phyloP scores from a whole-genome alignment of 192 early-diverging fungal species.

The Linnemannia schmuckeri region DNA sequence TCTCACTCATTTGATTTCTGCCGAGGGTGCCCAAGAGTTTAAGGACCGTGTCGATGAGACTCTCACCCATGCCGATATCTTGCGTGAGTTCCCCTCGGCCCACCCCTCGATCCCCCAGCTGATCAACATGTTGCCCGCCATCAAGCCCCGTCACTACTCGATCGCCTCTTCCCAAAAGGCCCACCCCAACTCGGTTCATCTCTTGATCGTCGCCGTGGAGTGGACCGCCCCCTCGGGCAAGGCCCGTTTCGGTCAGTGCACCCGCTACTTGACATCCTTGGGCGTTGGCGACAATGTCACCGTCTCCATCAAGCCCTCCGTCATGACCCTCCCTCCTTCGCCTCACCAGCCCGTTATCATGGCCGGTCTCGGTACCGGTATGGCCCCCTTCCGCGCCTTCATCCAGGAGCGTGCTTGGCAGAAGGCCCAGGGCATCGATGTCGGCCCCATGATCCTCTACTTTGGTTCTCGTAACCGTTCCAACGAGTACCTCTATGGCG shows the following conservation, averaged over 20 bases:
- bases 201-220: conserved; percentile 93
- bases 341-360: conserved; percentile 92
- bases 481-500: conserved; percentile 96
- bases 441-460: conserved; percentile 97
- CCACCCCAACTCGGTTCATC: conserved; percentile 90
- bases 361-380: conserved; percentile 97
- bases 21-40: conserved; percentile 83
- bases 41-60: conserved; percentile 87
- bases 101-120: conserved; percentile 80
- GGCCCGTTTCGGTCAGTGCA: conserved; percentile 89
- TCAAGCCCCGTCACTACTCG: conserved; percentile 99
- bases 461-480: conserved; percentile 95
- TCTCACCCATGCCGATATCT: conserved; percentile 86
- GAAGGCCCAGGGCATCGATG: conserved; percentile 78
- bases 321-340: conserved; percentile 93
- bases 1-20: conserved; percentile 73
- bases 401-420: conserved; percentile 93
- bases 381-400: conserved; percentile 98
- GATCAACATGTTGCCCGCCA: conserved; percentile 79
- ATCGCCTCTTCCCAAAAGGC: conserved; percentile 92
- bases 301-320: conserved; percentile 95
- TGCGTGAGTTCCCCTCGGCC: conserved; percentile 88
- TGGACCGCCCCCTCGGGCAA: conserved; percentile 82
- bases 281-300: conserved; percentile 78
- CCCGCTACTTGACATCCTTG: conserved; percentile 84